Evolutionary conservation across 2,329 filamentous ascomycete genomes (phyloP), one percentile per base, ranked within the genome.

Genomic region (Cladosporium austrohemisphaericum): DNA sequence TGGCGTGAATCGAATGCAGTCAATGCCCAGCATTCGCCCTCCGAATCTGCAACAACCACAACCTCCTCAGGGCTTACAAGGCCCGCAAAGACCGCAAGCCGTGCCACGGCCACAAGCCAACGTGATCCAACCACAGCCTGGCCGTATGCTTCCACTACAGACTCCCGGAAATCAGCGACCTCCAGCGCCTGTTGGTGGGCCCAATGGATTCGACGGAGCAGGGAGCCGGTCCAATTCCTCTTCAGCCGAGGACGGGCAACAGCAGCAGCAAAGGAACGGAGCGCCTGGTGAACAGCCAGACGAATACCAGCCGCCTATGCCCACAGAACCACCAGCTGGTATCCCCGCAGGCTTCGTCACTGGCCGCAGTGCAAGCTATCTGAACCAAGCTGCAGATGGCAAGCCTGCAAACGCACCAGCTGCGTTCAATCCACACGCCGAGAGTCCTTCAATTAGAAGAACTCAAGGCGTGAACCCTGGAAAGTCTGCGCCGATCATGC

Each of bases 381-480:
- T 75, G 10, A 68, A 70, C 46, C 60, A 66, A 35, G 53, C 60
- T 16, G 41, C 58, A 5, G 59, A 65, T n/a, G 46, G 61, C 2
- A 54, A 68, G 48, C 58, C 69, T 11, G 64, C 67, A 0, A 41
- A 53, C 1, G 52, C 55, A 14, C 52, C 61, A 11, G 52, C 65
- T 14, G 68, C 68, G 1, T 77, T 76, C 63, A 74, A 77, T 37
- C 73, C 73, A 4, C 68, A 76, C 46, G 70, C 64, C 10, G 73
- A 76, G 41, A 74, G 70, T 53, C 90, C 91, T 0, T 93, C 90
- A 0, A 90, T 95, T 62, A 81, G 88, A 53, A 91, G 92, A 64
- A 96, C 92, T 0, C 86, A 86, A 0, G 91, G 91, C 2, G 79
- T 96, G 31, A 89, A 96, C 61, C 88, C 94, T 62, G 82, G 72